Base-by-base conservation (phyloP, 2,329 filamentous ascomycete genomes). In the Stenocarpella maydis region DNA sequence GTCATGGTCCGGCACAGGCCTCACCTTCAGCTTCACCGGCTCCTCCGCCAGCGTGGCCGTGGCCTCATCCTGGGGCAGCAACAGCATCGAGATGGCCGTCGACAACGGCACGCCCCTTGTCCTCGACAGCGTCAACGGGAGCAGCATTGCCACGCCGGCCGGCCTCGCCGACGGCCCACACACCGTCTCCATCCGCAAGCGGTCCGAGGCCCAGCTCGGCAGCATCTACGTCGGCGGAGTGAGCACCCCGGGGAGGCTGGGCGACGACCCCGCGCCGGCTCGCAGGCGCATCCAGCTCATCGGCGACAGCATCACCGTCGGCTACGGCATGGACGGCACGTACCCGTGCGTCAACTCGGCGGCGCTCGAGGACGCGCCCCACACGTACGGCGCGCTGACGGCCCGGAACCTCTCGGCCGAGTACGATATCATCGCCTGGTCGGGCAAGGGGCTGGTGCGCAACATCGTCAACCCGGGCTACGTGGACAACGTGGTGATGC, bases 221-320 rank as follows among this genome's bases (percentile, higher is more conserved):
- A 79, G 77, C 50, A 73, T 81, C 5, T 75, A 76, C 41, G 72
- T 81, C 34, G 76, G 77, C 67, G 67, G 73, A 19, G 71, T 75
- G 10, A 75, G 69, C 37, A 73, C 72, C 3, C 60, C 74, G 49
- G 64, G 68, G 10, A 60, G 71, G 34, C 50, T 54, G 50, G 34
- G 37, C 21, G 12, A 41, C 26, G 64, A 41, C 31, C 52, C 54
- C 21, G 60, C 70, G 9, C 70, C 69, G 1, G 75, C 76, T 3
- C 73, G 73, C 12, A 80, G 78, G 28, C 78, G 78, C 68, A 82
- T 84, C 49, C 81, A 84, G 71, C 74, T 83, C 54, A 81, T 84
- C 34, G 82, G 82, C 10, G 82, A 84, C 74, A 83, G 81, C 28
- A 83, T 83, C 71, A 80, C 76, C 2, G 82, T 82, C 4, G 82